phyloP scores from a whole-genome alignment of 2,329 filamentous ascomycete genomes.

The Aureobasidium zeae region DNA sequence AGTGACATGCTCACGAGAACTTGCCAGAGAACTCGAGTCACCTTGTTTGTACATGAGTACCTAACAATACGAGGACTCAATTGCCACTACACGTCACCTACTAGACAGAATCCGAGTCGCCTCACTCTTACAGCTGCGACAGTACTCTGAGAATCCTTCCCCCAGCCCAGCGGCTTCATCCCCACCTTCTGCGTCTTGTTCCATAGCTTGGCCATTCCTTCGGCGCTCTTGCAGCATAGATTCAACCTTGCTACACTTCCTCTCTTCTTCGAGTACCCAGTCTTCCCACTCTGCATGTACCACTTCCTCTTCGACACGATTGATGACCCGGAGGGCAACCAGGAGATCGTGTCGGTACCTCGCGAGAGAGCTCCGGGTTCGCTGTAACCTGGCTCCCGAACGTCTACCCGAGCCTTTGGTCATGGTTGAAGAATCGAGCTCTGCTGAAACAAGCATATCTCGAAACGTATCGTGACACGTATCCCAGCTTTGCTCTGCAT shows the following conservation, averaged over 20 bases:
- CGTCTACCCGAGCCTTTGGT: constrained; percentile 13
- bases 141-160: constrained; percentile 50
- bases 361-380: constrained; percentile 74
- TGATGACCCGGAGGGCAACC: constrained; percentile 82
- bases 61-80: too few relatives aligned
- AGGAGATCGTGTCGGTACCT: constrained; percentile 81
- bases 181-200: constrained; percentile 24
- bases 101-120: neutral
- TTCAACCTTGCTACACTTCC: constrained; percentile 59
- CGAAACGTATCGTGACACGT: constrained; percentile 28
- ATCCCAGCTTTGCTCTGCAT: neutral
- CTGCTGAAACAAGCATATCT: constrained; percentile 19
- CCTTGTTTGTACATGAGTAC: too few relatives aligned
- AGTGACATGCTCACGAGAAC: constrained; percentile 7
- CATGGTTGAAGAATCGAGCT: constrained; percentile 6
- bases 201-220: constrained; percentile 19
- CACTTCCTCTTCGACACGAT: constrained; percentile 79
- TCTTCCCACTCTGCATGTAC: constrained; percentile 84
- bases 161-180: constrained; percentile 37
- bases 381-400: constrained; percentile 49
- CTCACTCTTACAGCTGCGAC: constrained; percentile 48
- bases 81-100: too few relatives aligned
- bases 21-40: too few relatives aligned
- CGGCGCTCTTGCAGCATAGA: constrained; percentile 36
- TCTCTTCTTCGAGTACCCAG: constrained; percentile 74